A percentile compares a stretch with the other conserved stretches of the same genome.
Evolutionary conservation across 2,329 filamentous ascomycete genomes (phyloP).

Genomic region (Aspergillus tanneri): DNA sequence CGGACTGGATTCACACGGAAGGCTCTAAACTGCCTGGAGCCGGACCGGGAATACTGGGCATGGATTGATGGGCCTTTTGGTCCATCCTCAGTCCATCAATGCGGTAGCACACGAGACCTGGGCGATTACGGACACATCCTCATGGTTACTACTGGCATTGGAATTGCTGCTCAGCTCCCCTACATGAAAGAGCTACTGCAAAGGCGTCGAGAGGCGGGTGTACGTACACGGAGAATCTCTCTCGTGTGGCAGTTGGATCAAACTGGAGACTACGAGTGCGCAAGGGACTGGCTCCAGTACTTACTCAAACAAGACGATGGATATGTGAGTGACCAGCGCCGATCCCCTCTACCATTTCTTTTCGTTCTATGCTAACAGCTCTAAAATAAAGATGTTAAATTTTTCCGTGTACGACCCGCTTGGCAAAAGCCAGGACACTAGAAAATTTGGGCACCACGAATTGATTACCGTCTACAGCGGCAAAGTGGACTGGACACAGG

Average conservation of each 20-base stretch:
- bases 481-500: conserved; percentile 13
- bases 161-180: conserved; percentile 34
- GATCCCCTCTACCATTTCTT: neutral
- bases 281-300: conserved; percentile 19
- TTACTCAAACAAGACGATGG: conserved; percentile 21
- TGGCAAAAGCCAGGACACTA: neutral
- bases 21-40: conserved; percentile 14
- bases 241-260: conserved; percentile 32
- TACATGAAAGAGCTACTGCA: conserved; percentile 39
- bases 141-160: conserved; percentile 37
- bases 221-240: conserved; percentile 26
- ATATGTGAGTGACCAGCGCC: conserved; percentile 15
- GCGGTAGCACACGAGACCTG: conserved; percentile 15
- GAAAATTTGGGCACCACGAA: conserved; percentile 15
- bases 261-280: conserved; percentile 18
- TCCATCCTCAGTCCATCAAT: conserved; percentile 10
- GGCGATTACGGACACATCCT: conserved; percentile 32
- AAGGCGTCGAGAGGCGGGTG: conserved; percentile 21
- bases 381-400: neutral
- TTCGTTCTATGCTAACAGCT: too few species aligned
- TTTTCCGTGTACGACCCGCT: conserved; percentile 6
- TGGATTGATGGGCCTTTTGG: conserved; percentile 33
- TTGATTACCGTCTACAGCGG: conserved; percentile 19
- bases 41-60: conserved; percentile 12
- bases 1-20: conserved; percentile 19